phyloP scores from a whole-genome alignment of 805 yeast genomes.

The Candida piceae region DNA sequence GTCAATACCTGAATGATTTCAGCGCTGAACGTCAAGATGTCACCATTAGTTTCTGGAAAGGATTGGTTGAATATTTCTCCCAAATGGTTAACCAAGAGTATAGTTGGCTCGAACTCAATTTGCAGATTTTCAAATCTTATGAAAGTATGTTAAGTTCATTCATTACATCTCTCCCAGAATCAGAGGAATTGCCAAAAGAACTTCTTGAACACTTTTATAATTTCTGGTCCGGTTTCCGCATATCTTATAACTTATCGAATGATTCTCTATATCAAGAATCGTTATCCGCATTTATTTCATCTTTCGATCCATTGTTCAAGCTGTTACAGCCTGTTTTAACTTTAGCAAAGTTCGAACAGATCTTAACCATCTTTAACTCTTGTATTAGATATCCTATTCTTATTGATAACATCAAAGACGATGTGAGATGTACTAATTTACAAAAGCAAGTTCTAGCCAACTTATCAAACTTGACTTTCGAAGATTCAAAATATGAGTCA shows the following conservation, averaged over 20 bases:
- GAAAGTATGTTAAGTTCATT: constrained; percentile 40
- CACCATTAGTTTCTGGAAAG: constrained; percentile 45
- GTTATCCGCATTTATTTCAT: constrained; percentile 47
- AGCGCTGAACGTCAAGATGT: constrained; percentile 14
- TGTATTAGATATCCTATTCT: constrained; percentile 72
- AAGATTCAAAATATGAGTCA: constrained; percentile 35
- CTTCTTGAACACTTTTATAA: constrained; percentile 38
- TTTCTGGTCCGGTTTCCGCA: constrained; percentile 45
- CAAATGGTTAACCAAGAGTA: constrained; percentile 34
- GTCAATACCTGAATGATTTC: constrained; percentile 43
- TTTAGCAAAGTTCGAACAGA: constrained; percentile 36
- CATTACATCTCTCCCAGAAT: constrained; percentile 4
- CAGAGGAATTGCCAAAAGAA: constrained; percentile 23
- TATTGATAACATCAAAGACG: constrained; percentile 53
- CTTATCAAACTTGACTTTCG: constrained; percentile 29
- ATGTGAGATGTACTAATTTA: constrained; percentile 51
- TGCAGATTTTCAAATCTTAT: constrained; percentile 51
- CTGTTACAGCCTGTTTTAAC: constrained; percentile 31
- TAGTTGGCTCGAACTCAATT: constrained; percentile 46
- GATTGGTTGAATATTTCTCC: constrained; percentile 46
- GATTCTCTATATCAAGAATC: constrained; percentile 52
- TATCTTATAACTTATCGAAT: constrained; percentile 38
- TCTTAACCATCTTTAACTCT: constrained; percentile 56
- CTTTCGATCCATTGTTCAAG: constrained; percentile 46
- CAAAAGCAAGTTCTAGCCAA: constrained; percentile 56